Conservation (phyloP, 306 rosid genomes). For the Cucumis sativus region Cucumber_9930_V3 NC_026659.2:20783501-20784000, state of each 20-base stretch:
- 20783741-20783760: constrained; percentile 56
- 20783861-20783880: constrained; percentile 63
- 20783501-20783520: too few relatives aligned
- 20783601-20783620: background rate
- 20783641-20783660: background rate
- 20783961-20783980: constrained; percentile 34
- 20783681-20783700: background rate
- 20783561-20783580: background rate
- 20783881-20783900: constrained; percentile 52
- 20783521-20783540: background rate
- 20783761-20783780: constrained; percentile 54
- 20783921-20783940: constrained; percentile 77
- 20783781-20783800: background rate
- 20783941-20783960: constrained; percentile 49
- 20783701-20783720: constrained; percentile 32
- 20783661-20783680: background rate
- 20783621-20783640: background rate
- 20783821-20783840: constrained; percentile 8
- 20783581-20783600: background rate
- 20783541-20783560: background rate
- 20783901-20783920: constrained; percentile 49
- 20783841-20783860: constrained; percentile 55
- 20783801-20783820: background rate
- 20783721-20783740: constrained; percentile 68
- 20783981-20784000: background rate